Conservation (phyloP, 2,329 filamentous ascomycete genomes). For the Cytospora chrysosperma region DNA sequence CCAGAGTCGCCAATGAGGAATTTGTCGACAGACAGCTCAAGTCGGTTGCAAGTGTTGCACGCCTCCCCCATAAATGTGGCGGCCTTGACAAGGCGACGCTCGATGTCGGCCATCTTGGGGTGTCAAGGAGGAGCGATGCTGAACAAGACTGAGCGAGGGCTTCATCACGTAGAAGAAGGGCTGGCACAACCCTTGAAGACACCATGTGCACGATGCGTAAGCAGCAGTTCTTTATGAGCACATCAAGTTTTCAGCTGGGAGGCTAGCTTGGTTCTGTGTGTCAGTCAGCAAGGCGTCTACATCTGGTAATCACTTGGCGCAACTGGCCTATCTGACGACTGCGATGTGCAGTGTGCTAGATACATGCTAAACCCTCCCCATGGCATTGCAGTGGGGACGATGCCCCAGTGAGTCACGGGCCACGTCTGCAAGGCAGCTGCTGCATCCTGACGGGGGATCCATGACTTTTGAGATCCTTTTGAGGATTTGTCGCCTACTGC, state of each 20-base stretch:
- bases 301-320: not conserved
- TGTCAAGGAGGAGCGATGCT: not conserved
- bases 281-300: not conserved
- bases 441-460: not conserved
- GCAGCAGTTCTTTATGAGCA: not conserved
- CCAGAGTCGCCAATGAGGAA: not conserved
- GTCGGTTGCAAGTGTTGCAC: not conserved
- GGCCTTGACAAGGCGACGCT: not conserved
- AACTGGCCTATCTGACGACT: not conserved
- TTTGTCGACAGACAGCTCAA: not conserved
- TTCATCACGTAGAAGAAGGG: not conserved
- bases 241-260: too few relatives aligned
- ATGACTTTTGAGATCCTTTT: not conserved
- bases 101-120: not conserved
- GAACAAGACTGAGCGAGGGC: not conserved
- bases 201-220: not conserved
- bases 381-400: not conserved
- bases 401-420: too few relatives aligned
- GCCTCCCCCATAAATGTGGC: not conserved
- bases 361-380: not conserved
- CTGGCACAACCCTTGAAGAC: not conserved
- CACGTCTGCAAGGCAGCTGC: not conserved
- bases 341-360: not conserved
- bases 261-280: not conserved
- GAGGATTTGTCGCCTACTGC: not conserved